Evolutionary conservation across 2,329 filamentous ascomycete species (phyloP).

Genomic region (Cryphonectria nitschkei): DNA sequence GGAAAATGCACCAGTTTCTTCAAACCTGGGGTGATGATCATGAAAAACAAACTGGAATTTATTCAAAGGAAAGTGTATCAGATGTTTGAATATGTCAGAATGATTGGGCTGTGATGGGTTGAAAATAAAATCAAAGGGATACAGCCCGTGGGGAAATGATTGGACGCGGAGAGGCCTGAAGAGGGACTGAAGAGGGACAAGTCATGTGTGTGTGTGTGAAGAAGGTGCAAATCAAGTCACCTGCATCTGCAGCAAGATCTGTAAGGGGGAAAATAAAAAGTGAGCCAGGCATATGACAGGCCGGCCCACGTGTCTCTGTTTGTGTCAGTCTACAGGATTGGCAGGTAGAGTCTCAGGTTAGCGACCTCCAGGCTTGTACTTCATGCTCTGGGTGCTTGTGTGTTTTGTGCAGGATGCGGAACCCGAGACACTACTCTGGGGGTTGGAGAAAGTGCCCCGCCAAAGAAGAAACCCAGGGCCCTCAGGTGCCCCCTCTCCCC

Average conservation of each 20-base stretch:
- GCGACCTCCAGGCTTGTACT: neutral
- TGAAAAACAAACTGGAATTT: no score
- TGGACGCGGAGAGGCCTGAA: neutral
- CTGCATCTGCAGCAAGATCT: neutral
- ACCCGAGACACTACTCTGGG: neutral
- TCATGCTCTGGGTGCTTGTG: neutral
- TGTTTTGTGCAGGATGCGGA: neutral
- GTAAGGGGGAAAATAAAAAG: neutral
- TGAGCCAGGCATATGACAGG: neutral
- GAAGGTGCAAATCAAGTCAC: neutral
- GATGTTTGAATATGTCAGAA: neutral
- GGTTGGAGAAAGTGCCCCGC: neutral
- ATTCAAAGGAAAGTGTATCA: neutral
- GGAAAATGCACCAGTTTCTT: neutral
- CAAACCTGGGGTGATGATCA: neutral
- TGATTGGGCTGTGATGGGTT: neutral
- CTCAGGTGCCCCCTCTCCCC: neutral
- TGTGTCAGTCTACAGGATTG: neutral
- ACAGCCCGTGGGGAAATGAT: neutral
- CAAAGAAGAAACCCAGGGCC: neutral
- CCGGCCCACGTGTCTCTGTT: neutral
- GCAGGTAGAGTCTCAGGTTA: neutral
- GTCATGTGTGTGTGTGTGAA: neutral
- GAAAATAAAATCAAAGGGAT: neutral
- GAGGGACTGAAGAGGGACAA: neutral